Evolutionary conservation across 1,284 basidiomycete genomes (phyloP), one percentile per base, ranked within the genome.

Genomic region (Lentinus polychrous): DNA sequence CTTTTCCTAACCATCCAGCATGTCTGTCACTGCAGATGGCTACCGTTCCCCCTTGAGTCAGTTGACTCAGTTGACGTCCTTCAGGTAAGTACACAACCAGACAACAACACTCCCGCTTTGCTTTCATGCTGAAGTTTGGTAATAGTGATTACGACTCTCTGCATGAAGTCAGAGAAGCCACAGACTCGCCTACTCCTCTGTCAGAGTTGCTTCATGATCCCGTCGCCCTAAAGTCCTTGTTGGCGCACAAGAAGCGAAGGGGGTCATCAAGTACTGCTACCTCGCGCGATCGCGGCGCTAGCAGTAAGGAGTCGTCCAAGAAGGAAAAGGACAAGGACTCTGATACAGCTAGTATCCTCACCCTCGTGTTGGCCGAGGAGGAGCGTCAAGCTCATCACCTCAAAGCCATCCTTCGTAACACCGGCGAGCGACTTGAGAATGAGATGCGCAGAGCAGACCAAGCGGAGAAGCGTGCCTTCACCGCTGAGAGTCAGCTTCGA

Each of bases 341-440:
- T 32, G 65, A 65, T 49, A 54, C 59, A 12, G 48, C 60, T 47
- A 64, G 60, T 49, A 64, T 72, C 52, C 59, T 72, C 44, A 66
- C 63, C 23, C 55, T 75, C 31, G 69, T 77, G 35, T 70, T 83
- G 24, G 74, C 74, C n/a, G 81, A 83, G 52, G 79, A 82, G 60
- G 79, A 83, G 60, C 73, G 74, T 45, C 77, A 82, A 56, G 70
- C 72, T 24, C 70, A 72, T 51, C 73, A 75, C 50, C 70, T 84
- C 52, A 83, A 80, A 59, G 68, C 71, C 32, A 59, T 80, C 31
- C 68, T 85, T 22, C 71, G 73, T 47, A 66, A 65, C 43, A 74
- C 79, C 3, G 72, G 71, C 32, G 78, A 81, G 45, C 70, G 73
- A 37, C 67, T 85, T 24, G 78, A 83, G 57, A 66, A 70, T 49